Conservation (phyloP, 2,329 filamentous ascomycete genomes). For the Pezicula radicicola region DNA sequence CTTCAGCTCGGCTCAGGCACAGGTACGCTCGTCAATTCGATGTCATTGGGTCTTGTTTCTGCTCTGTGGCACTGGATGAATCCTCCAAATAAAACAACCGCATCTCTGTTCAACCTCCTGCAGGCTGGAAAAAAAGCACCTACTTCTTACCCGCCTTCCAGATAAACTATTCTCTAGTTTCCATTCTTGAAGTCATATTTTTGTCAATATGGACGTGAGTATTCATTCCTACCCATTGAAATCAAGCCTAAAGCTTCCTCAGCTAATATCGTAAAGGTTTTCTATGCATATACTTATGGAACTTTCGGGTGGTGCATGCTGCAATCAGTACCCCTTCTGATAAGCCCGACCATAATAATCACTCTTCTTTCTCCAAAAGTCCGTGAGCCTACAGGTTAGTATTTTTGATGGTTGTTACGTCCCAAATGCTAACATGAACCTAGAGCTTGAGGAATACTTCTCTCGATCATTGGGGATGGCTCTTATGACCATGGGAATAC, state of each 20-base stretch:
- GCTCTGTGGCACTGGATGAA: no score
- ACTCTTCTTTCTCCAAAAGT: conserved; percentile 56
- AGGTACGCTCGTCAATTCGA: no score
- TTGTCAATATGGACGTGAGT: conserved; percentile 14
- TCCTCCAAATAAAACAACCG: no score
- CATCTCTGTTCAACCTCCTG: no score
- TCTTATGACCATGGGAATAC: conserved; percentile 52
- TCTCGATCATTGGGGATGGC: conserved; percentile 56
- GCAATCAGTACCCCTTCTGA: conserved; percentile 48
- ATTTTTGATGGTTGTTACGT: not conserved
- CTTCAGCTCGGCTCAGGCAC: no score
- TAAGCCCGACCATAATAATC: conserved; percentile 58
- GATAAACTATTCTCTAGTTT: no score
- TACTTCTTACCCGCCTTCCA: no score
- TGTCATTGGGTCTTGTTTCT: no score
- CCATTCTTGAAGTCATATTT: not conserved
- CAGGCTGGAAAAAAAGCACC: no score
- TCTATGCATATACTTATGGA: conserved; percentile 47
- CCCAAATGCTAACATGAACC: conserved; percentile 5
- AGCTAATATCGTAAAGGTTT: conserved; percentile 33
- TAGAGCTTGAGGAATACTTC: conserved; percentile 63
- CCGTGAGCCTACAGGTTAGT: conserved; percentile 49
- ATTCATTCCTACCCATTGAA: not conserved
- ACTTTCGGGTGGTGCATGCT: conserved; percentile 46
- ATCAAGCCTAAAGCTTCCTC: not conserved